Base-by-base conservation (phyloP, 73 alveolate species). In the Strombidium stylifer region DNA sequence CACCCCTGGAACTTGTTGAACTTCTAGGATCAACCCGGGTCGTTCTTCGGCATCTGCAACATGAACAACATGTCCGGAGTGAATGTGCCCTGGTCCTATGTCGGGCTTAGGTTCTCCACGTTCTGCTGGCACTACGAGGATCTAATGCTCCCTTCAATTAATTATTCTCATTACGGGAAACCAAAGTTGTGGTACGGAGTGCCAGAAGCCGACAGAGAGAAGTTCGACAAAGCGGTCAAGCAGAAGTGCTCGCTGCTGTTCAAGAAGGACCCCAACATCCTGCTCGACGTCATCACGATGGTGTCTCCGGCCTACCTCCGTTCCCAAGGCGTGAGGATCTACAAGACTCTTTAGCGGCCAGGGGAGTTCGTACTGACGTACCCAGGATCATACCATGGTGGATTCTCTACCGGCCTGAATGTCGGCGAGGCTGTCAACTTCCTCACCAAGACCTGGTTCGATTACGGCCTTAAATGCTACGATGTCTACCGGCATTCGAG, bases 71-170 rank as follows among this genome's bases (percentile, higher is more conserved):
- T 90, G 16, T 51, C 84, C 6, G 97, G 97, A 28, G 93, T 90
- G 39, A 90, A 77, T 53, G 76, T 69, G 27, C 91, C 97, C 30
- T 90, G 81, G 51, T 16, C 86, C 8, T 90, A 90, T 55, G 84
- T 80, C 46, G 97, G 97, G 0, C 62, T 87, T 20, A 86, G 97
- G 97, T 86, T 86, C 51, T 69, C 95, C 6, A 73, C 86, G 86
- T 90, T 90, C 56, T 92, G 95, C 27, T 90, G 97, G 97, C 97
- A 90, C 62, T 86, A 90, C 44, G 97, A 89, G 81, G 97, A 89
- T 65, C 26, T 89, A 70, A 95, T 85, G 55, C 83, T 89, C 21
- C 76, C 77, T 25, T 82, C 95, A 16, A 73, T 81, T 14, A 89
- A 89, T 58, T 89, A 59, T 53, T 83, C 85, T 3, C 97, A 90